These are phyloP conservation scores for Alternaria consortialis DNA, from an alignment of 2,329 filamentous ascomycete species.

Conservation along the genomic window DNA sequence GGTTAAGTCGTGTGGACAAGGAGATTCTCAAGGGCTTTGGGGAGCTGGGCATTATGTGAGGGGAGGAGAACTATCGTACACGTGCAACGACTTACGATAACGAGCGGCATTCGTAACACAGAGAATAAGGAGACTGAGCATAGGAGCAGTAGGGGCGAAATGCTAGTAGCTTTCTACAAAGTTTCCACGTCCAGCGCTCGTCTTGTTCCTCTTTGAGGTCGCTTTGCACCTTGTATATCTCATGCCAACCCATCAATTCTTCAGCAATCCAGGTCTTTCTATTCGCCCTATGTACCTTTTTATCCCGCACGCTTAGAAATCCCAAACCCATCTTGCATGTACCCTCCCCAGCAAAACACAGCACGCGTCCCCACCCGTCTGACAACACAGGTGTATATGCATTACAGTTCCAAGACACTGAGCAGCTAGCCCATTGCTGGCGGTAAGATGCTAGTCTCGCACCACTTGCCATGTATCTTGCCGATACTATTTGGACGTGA, in stretches of 20 bases:
- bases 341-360: background rate
- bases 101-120: background rate
- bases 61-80: background rate
- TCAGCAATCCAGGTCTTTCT: background rate
- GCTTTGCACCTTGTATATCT: background rate
- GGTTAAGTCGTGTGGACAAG: conserved; percentile 77
- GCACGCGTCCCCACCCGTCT: background rate
- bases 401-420: background rate
- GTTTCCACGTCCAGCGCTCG: background rate
- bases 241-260: background rate
- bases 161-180: background rate
- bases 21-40: conserved; percentile 73
- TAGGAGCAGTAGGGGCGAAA: background rate
- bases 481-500: background rate
- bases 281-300: background rate
- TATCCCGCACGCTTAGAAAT: background rate
- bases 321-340: background rate
- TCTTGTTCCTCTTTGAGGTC: background rate
- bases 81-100: background rate
- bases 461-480: background rate
- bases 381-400: background rate
- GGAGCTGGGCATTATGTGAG: conserved; percentile 48
- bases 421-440: background rate
- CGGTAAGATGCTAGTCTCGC: background rate
- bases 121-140: background rate